Conservation (phyloP, 345 rosid genomes). For the Mallotus nudiflorus region DNA sequence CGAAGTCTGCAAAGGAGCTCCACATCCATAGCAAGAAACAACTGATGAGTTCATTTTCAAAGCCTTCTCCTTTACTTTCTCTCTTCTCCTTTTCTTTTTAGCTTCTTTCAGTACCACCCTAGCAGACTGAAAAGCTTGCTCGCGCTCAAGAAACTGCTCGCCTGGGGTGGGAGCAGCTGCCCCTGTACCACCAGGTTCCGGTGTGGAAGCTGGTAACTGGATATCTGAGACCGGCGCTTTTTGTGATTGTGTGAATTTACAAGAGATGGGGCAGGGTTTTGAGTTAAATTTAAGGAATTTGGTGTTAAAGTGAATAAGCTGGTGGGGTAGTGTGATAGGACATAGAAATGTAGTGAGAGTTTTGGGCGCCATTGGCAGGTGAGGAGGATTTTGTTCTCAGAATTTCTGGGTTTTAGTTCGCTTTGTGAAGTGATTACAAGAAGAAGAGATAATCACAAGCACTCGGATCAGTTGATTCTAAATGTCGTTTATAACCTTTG, state of each 20-base stretch:
- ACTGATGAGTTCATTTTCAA: conserved; percentile 43
- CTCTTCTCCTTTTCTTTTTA: conserved; percentile 47
- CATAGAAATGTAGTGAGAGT: conserved; percentile 51
- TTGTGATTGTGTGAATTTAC: conserved; percentile 39
- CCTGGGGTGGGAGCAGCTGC: conserved; percentile 81
- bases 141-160: conserved; percentile 65
- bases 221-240: conserved; percentile 26
- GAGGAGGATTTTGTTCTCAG: not conserved
- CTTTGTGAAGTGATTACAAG: not conserved
- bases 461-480: too few relatives aligned
- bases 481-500: too few relatives aligned
- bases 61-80: conserved; percentile 28
- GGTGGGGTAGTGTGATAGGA: conserved; percentile 43
- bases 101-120: conserved; percentile 48
- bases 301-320: conserved; percentile 29
- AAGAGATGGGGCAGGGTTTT: conserved; percentile 27
- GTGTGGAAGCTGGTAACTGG: conserved; percentile 25
- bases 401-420: not conserved
- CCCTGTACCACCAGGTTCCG: conserved; percentile 55
- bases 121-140: conserved; percentile 54
- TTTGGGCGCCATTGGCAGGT: conserved; percentile 54
- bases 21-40: conserved; percentile 83
- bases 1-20: conserved; percentile 87
- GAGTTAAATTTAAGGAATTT: conserved; percentile 28
- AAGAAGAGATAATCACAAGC: too few relatives aligned